Conservation (phyloP, 1,284 basidiomycete species). For the Marasmius oreades region DNA sequence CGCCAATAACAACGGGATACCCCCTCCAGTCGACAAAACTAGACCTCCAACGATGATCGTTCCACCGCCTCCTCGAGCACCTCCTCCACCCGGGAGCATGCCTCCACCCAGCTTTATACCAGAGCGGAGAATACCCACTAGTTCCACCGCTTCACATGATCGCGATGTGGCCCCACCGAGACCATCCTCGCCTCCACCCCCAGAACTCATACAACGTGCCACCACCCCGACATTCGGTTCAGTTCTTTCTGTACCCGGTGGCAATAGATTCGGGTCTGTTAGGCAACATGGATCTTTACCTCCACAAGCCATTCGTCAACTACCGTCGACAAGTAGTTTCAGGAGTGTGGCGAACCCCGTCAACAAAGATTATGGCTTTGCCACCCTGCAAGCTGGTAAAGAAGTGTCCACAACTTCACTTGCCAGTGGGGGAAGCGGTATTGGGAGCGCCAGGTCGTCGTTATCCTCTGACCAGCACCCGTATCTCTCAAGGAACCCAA, state of each 20-base stretch:
- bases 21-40: constrained; percentile 64
- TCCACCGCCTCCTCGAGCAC: constrained; percentile 79
- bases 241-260: constrained; percentile 56
- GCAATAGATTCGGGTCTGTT: constrained; percentile 33
- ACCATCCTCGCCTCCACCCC: constrained; percentile 85
- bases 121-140: constrained; percentile 56
- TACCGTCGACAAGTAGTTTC: constrained; percentile 78
- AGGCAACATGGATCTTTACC: constrained; percentile 66
- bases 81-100: constrained; percentile 73
- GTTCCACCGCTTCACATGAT: constrained; percentile 40
- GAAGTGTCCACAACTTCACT: constrained; percentile 66
- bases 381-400: neutral
- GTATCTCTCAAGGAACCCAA: constrained; percentile 24
- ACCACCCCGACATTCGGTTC: constrained; percentile 77
- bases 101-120: constrained; percentile 74
- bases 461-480: constrained; percentile 70
- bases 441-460: constrained; percentile 70
- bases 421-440: constrained; percentile 52
- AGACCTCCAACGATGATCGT: constrained; percentile 82
- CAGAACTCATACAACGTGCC: constrained; percentile 83
- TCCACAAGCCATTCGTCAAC: constrained; percentile 60
- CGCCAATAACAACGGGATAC: constrained; percentile 21
- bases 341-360: constrained; percentile 63
- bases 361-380: constrained; percentile 38
- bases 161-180: constrained; percentile 67